Percentiles rank a stretch among this genome's conserved stretches.
Conservation (phyloP, 2,329 filamentous ascomycete species). For the Xylaria sp. region DNA sequence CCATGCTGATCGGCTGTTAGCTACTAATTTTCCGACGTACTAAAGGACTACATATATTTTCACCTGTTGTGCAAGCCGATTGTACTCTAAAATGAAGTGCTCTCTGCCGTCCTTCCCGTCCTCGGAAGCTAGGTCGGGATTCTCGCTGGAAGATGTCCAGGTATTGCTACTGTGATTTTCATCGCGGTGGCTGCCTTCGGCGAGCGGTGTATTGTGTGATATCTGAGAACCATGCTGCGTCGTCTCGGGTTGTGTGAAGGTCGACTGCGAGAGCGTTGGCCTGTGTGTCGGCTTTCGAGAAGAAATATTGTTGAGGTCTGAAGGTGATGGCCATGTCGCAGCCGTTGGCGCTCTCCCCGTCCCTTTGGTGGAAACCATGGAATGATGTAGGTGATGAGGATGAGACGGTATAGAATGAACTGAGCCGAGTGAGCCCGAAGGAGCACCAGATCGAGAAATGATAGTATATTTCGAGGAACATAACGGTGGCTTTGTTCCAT, state of each 20-base stretch:
- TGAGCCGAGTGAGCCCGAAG: background rate
- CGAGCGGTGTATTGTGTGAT: constrained; percentile 34
- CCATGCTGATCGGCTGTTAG: constrained; percentile 59
- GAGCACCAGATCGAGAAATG: constrained; percentile 8
- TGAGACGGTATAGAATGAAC: constrained; percentile 16
- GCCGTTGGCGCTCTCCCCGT: constrained; percentile 42
- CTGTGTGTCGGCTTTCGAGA: constrained; percentile 30
- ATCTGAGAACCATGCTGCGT: constrained; percentile 27
- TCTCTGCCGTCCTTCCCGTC: constrained; percentile 61
- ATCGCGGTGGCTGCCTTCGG: constrained; percentile 33
- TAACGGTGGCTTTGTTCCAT: constrained; percentile 10
- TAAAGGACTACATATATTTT: background rate
- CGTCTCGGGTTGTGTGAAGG: constrained; percentile 36
- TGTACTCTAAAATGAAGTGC: constrained; percentile 67
- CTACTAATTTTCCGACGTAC: background rate
- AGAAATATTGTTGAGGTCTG: constrained; percentile 26
- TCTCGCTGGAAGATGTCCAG: constrained; percentile 67
- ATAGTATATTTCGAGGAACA: constrained; percentile 26
- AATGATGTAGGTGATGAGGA: constrained; percentile 32
- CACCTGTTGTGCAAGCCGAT: constrained; percentile 68
- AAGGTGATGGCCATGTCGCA: constrained; percentile 31
- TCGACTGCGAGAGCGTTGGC: constrained; percentile 35
- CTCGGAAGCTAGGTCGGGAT: constrained; percentile 55
- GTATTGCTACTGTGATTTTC: constrained; percentile 60
- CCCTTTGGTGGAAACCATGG: constrained; percentile 39